Evolutionary conservation across 345 rosid genomes (phyloP), one percentile per base, ranked within the genome.

Genomic region (Lepidium aucheri): DNA sequence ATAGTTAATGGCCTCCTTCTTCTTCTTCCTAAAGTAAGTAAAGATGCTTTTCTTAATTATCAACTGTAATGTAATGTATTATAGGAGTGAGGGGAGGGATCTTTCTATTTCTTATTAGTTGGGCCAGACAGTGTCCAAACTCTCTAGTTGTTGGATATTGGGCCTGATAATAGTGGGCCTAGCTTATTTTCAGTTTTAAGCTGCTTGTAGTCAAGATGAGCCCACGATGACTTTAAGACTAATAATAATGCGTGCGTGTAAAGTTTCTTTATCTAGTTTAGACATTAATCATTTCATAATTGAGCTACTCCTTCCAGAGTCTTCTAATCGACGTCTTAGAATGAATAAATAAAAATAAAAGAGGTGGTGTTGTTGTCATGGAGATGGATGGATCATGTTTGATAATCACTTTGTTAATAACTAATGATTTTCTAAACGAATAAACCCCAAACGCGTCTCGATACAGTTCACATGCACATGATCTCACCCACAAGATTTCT

Each of bases 391-490:
- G 26, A 26, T 26, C 6, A 26, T 26, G 38, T 59, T 69, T 69
- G 52, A 18, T 14, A n/a, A 64, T 39, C 66, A 59, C 9, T 49
- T 47, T 33, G 74, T 61, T 60, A 60, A 36, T 56, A 58, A 39
- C 73, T 9, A 36, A 8, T 8, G 55, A 57, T 14, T 26, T 41
- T 46, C n/a, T 17, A 59, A 60, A 70, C 62, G 22, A 42, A 26
- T 35, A 60, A 69, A 1, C n/a, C 22, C 45, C 35, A 69, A 62
- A 70, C 75, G 75, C 75, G 69, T 70, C 69, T 70, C 26, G 35
- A 62, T 45, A 47, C 63, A 62, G 49, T 53, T 70, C 69, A 63
- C 32, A 53, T 36, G 50, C 75, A 70, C 42, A 70, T 62, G 75
- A n/a, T n/a, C n/a, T 70, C 75, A 70, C 63, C 41, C 54, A 52